Evolutionary conservation across 169 alveolate species (phyloP).

Genomic region (Theileria annulata): DNA sequence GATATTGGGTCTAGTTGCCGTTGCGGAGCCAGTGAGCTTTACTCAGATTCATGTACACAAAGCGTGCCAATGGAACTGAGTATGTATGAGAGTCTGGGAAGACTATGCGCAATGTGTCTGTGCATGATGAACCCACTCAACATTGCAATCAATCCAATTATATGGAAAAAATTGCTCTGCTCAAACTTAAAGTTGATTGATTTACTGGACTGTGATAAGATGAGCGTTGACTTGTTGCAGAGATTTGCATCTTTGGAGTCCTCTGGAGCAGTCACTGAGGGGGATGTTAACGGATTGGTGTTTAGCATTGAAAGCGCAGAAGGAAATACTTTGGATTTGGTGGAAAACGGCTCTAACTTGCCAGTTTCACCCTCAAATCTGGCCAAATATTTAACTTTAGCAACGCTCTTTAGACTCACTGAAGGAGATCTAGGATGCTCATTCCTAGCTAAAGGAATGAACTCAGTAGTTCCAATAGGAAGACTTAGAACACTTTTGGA

Average conservation of each 20-base stretch:
- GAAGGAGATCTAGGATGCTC: constrained; percentile 79
- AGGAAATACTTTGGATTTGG: constrained; percentile 36
- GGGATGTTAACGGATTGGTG: constrained; percentile 29
- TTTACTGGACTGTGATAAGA: constrained; percentile 58
- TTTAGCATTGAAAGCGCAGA: constrained; percentile 55
- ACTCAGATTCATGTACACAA: constrained; percentile 27
- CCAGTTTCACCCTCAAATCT: constrained; percentile 78
- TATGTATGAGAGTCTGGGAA: constrained; percentile 88
- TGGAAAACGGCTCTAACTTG: constrained; percentile 74
- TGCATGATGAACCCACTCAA: constrained; percentile 84
- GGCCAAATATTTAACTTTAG: constrained; percentile 77
- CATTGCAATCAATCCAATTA: constrained; percentile 83
- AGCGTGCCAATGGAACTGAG: constrained; percentile 68
- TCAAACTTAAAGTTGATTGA: constrained; percentile 49
- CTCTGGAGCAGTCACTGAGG: neutral
- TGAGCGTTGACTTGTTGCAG: constrained; percentile 40
- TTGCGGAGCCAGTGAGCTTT: constrained; percentile 55
- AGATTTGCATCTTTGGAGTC: constrained; percentile 16
- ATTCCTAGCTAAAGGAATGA: constrained; percentile 81
- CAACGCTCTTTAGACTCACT: constrained; percentile 80
- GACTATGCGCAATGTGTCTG: constrained; percentile 87
- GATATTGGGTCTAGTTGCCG: constrained; percentile 20
- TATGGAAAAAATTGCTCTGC: constrained; percentile 85
- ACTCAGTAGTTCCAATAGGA: constrained; percentile 87
- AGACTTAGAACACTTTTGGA: constrained; percentile 84